Conservation (phyloP, 179 eudicot genomes). For the Spinacia oleracea region DNA sequence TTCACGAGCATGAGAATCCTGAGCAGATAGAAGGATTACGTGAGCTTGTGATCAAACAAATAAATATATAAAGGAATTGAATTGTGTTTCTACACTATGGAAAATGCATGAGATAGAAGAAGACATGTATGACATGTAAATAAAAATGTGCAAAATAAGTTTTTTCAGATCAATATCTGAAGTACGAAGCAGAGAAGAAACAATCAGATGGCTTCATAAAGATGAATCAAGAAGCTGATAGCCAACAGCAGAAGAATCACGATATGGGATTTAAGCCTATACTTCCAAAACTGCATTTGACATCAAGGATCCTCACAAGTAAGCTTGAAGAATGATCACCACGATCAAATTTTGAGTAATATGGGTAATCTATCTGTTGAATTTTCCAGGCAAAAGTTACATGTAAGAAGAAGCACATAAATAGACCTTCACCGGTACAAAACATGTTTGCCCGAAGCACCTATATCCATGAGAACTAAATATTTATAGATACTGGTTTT, state of each 20-base stretch:
- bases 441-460: not conserved
- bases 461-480: not conserved
- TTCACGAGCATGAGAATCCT: conserved; percentile 77
- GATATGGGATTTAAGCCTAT: not conserved
- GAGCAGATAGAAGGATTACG: conserved; percentile 16
- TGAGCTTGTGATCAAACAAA: conserved; percentile 5
- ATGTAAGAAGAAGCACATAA: not conserved
- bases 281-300: not conserved
- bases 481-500: not conserved
- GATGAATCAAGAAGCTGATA: not conserved
- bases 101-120: not conserved
- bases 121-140: not conserved
- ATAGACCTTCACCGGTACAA: not conserved
- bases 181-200: not conserved
- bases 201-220: not conserved
- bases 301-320: conserved; percentile 4
- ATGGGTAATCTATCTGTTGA: not conserved
- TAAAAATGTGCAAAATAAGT: not conserved
- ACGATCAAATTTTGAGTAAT: not conserved
- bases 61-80: not conserved
- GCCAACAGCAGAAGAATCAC: not conserved
- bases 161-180: not conserved
- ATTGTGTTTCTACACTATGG: not conserved
- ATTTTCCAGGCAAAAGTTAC: not conserved
- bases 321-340: not conserved